Conservation (phyloP, 2,329 filamentous ascomycete genomes). For the Aureobasidium lini region DNA sequence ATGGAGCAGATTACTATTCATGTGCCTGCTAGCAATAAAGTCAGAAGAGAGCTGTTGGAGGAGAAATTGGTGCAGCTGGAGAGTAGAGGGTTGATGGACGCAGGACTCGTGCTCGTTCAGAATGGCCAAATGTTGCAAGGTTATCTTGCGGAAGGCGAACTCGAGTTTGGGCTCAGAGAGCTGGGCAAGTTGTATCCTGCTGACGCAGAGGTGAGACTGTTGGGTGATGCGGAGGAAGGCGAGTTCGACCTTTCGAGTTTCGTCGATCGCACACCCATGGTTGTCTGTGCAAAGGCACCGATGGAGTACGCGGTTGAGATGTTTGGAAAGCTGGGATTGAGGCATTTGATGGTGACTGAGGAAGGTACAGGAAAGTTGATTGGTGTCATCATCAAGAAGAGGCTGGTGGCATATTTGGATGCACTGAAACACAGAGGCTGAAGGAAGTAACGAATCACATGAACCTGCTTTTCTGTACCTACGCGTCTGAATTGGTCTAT, state of each 20-base stretch:
- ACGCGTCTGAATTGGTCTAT: too few relatives aligned
- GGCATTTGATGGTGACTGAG: conserved; percentile 47
- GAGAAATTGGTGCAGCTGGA: conserved; percentile 43
- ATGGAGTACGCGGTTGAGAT: conserved; percentile 54
- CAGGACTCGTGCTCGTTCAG: conserved; percentile 50
- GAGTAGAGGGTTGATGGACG: conserved; percentile 48
- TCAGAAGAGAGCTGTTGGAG: conserved; percentile 34
- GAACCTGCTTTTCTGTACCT: neutral
- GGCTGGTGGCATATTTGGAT: conserved; percentile 47
- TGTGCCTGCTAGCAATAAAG: conserved; percentile 38
- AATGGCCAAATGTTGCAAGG: conserved; percentile 43
- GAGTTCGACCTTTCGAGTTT: conserved; percentile 42
- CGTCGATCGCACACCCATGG: conserved; percentile 48
- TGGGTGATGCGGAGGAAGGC: conserved; percentile 30
- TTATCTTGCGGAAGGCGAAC: conserved; percentile 48
- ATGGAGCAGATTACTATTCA: conserved; percentile 50
- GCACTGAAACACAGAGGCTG: conserved; percentile 25
- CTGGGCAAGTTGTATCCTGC: conserved; percentile 28
- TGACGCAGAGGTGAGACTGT: conserved; percentile 31
- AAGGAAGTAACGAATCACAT: neutral
- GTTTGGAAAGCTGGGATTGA: conserved; percentile 50
- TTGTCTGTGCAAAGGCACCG: conserved; percentile 44
- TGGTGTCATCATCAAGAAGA: conserved; percentile 53
- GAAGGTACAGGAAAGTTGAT: conserved; percentile 44
- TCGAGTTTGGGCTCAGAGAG: conserved; percentile 42